Conservation (phyloP, 1,139 yeast genomes). For the Debaryomycetaceae sp. region DNA sequence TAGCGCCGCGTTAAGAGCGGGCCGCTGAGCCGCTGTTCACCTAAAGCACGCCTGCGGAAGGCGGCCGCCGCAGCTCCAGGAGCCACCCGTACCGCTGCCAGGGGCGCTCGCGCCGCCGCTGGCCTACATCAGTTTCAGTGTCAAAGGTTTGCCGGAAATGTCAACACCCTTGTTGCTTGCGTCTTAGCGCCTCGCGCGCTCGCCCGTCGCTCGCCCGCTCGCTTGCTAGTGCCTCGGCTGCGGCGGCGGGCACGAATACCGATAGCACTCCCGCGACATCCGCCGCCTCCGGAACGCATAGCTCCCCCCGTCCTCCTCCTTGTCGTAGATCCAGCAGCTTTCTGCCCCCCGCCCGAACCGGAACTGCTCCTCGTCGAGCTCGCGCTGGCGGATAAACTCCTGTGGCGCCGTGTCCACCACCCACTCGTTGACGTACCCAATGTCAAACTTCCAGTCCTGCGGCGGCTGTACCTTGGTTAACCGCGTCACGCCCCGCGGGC, state of each 20-base stretch:
- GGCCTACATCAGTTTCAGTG: no score
- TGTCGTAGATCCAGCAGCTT: slow-evolving; percentile 43
- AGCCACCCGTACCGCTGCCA: no score
- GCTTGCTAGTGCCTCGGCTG: slow-evolving; percentile 15
- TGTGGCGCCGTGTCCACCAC: slow-evolving; percentile 50
- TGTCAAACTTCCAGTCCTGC: slow-evolving; percentile 67
- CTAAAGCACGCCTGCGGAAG: no score
- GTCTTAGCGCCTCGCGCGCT: no score
- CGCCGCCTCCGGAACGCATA: slow-evolving; percentile 53
- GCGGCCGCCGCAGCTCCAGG: no score
- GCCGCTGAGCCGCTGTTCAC: no score
- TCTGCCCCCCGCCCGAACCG: slow-evolving; percentile 15
- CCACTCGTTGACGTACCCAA: slow-evolving; percentile 60
- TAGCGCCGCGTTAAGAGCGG: no score
- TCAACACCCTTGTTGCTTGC: no score
- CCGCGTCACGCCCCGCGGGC: slow-evolving; percentile 61
- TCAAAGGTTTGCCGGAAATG: no score
- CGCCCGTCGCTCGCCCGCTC: no score
- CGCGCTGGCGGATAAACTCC: slow-evolving; percentile 51
- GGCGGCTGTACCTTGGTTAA: slow-evolving; percentile 65
- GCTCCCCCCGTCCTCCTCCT: slow-evolving; percentile 21
- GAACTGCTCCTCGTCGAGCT: slow-evolving; percentile 19
- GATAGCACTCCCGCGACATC: slow-evolving; percentile 43
- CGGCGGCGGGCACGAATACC: slow-evolving; percentile 42
- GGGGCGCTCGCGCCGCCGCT: no score